Evolutionary conservation across 805 yeast species (phyloP).

Genomic region (Candida nonsorbophila): DNA sequence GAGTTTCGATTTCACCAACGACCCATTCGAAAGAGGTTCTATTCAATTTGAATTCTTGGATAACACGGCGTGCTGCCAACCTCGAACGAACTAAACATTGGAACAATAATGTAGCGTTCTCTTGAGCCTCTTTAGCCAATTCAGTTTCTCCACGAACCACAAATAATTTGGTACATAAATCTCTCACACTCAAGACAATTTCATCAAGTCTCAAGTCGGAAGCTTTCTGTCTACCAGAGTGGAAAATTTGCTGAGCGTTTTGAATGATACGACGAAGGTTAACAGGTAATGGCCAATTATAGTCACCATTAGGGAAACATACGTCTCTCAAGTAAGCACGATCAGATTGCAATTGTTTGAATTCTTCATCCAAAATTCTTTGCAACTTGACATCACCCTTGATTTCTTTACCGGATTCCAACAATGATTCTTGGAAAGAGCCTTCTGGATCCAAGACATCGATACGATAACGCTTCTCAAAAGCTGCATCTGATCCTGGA

Average conservation of each 20-base stretch:
- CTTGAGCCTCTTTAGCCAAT: conserved; percentile 79
- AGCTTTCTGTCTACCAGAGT: conserved; percentile 83
- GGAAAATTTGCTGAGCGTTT: conserved; percentile 96
- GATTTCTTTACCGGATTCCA: conserved; percentile 89
- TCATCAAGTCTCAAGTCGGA: conserved; percentile 85
- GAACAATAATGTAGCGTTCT: conserved; percentile 84
- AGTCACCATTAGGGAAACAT: conserved; percentile 90
- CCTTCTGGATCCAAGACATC: conserved; percentile 70
- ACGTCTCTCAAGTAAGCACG: conserved; percentile 72
- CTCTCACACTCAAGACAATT: conserved; percentile 66
- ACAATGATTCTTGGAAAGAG: conserved; percentile 61
- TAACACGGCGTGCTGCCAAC: conserved; percentile 81
- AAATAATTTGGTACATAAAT: conserved; percentile 57
- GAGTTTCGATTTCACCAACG: conserved; percentile 87
- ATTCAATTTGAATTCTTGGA: conserved; percentile 84
- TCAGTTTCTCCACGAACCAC: conserved; percentile 81
- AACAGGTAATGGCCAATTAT: conserved; percentile 96
- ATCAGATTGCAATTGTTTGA: conserved; percentile 68
- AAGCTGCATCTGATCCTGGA: conserved; percentile 83
- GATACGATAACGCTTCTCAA: conserved; percentile 78
- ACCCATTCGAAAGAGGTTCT: conserved; percentile 94
- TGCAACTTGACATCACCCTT: conserved; percentile 86
- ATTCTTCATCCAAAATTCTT: conserved; percentile 76
- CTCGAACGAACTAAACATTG: conserved; percentile 91
- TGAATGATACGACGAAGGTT: conserved; percentile 94